Evolutionary conservation across 306 rosid species (phyloP), one percentile per base, ranked within the genome.

Genomic region (Acacia crassicarpa): DNA sequence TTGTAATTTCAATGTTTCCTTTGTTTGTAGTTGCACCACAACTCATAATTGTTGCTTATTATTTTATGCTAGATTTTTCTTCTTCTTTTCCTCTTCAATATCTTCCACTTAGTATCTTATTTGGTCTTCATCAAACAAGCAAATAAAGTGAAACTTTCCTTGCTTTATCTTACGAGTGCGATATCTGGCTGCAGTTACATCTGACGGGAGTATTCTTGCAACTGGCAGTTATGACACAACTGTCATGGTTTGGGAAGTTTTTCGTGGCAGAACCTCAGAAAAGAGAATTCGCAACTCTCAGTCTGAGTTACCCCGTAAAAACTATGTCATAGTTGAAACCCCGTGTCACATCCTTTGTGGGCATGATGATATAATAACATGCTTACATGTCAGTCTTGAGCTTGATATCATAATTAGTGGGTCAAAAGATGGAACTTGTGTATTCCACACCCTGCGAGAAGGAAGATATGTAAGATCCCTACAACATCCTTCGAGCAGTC

Each of bases 181-280:
- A 61, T 88, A 65, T 73, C 54, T 68, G 82, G 84, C 80, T 92
- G 89, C 93, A 95, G 99, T 95, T 92, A 88, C 99, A 83, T 91
- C 97, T 81, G 99, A 95, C 69, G 99, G 99, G 77, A 90, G 95
- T 88, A 85, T 92, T 76, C 99, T 95, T 83, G 99, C 98, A 70
- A 95, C 99, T 56, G 99, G 99, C 86, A 93, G 99, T 89, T 90
- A 87, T 80, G 99, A 95, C 89, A 95, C 99, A 49, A 95, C 99
- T 40, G 94, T 95, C 49, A 95, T 95, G 99, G 90, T 95, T 58
- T 95, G 99, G 99, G 94, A 95, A 89, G 93, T 93, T 87, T 79
- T 81, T 63, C 94, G 93, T 68, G 93, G 95, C 83, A 93, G 86
- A 91, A 74, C 79, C 76, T 54, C 88, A 22, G 98, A 95, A 72